Evolutionary conservation across 139 green algal genomes (phyloP).

Genomic region (Closterium sp.): DNA sequence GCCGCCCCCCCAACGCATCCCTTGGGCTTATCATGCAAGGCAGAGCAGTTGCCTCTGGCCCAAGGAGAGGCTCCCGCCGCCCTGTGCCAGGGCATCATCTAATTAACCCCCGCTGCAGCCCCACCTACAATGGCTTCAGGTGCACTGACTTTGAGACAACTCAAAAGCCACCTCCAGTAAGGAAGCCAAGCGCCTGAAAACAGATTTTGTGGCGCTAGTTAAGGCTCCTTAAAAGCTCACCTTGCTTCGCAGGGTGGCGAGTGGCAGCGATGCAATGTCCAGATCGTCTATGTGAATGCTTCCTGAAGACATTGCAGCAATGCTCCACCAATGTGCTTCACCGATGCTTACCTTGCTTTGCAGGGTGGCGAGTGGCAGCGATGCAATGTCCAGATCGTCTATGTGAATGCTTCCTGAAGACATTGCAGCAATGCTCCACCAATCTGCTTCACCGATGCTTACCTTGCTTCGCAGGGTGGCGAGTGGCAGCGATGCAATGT

Average conservation of each 20-base stretch:
- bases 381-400: slow-evolving; percentile 79
- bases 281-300: too few relatives aligned
- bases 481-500: slow-evolving; percentile 73
- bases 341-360: slow-evolving; percentile 34
- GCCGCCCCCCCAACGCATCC: not conserved
- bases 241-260: too few relatives aligned
- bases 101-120: not conserved
- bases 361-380: slow-evolving; percentile 67
- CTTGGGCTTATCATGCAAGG: slow-evolving; percentile 55
- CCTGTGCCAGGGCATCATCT: slow-evolving; percentile 64
- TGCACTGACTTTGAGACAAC: too few relatives aligned
- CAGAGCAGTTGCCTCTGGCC: slow-evolving; percentile 90
- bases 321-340: too few relatives aligned
- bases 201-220: too few relatives aligned
- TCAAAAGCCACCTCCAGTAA: too few relatives aligned
- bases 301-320: too few relatives aligned
- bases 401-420: slow-evolving; percentile 73
- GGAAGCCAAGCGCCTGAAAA: too few relatives aligned
- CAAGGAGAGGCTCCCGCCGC: slow-evolving; percentile 77
- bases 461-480: slow-evolving; percentile 57
- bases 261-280: too few relatives aligned
- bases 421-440: too few relatives aligned
- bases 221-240: too few relatives aligned
- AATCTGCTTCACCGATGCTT: not conserved
- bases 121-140: slow-evolving; percentile 31